Conservation (phyloP, 2,329 filamentous ascomycete genomes). For the Aureobasidium pullulans region DNA sequence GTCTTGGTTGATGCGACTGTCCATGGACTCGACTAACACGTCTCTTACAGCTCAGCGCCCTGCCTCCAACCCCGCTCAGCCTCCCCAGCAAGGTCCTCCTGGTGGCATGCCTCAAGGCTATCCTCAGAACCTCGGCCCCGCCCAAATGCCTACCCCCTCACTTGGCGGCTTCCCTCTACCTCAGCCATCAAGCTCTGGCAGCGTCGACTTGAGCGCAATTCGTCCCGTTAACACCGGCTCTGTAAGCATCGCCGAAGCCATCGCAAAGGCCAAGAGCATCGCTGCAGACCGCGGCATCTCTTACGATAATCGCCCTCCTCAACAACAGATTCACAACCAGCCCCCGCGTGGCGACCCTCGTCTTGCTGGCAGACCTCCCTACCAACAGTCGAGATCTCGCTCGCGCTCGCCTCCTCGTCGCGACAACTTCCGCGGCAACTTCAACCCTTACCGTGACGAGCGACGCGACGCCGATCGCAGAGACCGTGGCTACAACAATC, state of each 20-base stretch:
- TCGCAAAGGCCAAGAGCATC: constrained; percentile 76
- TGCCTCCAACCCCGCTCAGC: constrained; percentile 33
- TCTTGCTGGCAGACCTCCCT: constrained; percentile 46
- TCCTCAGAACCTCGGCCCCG: constrained; percentile 27
- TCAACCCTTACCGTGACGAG: constrained; percentile 80
- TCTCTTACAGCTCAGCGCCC: constrained; percentile 38
- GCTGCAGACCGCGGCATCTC: constrained; percentile 68
- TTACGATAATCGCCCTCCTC: constrained; percentile 25
- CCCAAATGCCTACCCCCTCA: constrained; percentile 30
- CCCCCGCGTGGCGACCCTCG: constrained; percentile 37
- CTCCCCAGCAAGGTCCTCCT: constrained; percentile 22
- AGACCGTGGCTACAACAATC: constrained; percentile 50
- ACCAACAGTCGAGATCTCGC: constrained; percentile 54
- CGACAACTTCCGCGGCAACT: constrained; percentile 65
- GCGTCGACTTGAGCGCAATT: constrained; percentile 71
- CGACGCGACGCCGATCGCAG: constrained; percentile 61
- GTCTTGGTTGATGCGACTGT: not conserved
- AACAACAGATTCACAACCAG: constrained; percentile 19
- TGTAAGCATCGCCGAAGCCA: constrained; percentile 74
- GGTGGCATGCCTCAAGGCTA: constrained; percentile 37
- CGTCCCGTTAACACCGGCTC: constrained; percentile 73
- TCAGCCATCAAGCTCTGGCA: constrained; percentile 65
- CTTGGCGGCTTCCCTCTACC: constrained; percentile 47
- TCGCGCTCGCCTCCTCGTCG: constrained; percentile 66
- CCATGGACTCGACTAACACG: constrained; percentile 7